phyloP scores from a whole-genome alignment of 306 rosid species.

The Quercus suber region DNA sequence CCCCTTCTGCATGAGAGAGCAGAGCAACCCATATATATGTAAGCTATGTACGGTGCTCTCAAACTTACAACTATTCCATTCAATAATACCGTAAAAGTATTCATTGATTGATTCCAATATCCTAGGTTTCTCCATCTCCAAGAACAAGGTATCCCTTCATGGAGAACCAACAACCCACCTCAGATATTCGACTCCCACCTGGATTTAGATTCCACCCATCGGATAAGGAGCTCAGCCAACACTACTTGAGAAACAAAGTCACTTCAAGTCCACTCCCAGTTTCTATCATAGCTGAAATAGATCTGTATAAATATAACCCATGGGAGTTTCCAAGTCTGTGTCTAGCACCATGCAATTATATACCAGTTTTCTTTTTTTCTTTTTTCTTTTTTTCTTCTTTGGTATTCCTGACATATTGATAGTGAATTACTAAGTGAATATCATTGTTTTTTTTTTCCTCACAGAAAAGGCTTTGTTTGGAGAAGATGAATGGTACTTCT shows the following conservation, averaged over 20 bases:
- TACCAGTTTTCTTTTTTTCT: background rate
- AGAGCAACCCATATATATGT: constrained; percentile 19
- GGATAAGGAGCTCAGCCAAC: constrained; percentile 68
- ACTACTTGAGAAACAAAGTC: constrained; percentile 63
- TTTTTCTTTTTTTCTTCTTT: too few species aligned
- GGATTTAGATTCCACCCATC: constrained; percentile 88
- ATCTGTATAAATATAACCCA: constrained; percentile 66
- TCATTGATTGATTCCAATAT: background rate
- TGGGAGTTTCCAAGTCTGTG: constrained; percentile 69
- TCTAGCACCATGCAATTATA: background rate
- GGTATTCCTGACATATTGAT: background rate
- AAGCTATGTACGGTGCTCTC: constrained; percentile 44
- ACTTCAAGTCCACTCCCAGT: constrained; percentile 63
- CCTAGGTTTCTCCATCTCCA: constrained; percentile 43
- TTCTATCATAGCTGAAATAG: constrained; percentile 60
- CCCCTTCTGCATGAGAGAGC: constrained; percentile 39
- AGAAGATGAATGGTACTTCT: constrained; percentile 75
- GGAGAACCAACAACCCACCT: constrained; percentile 35
- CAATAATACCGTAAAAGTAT: constrained; percentile 33
- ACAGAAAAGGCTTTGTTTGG: constrained; percentile 54
- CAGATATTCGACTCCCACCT: constrained; percentile 64
- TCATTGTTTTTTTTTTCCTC: background rate
- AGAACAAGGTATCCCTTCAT: constrained; percentile 21
- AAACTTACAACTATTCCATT: constrained; percentile 33
- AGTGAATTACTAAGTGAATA: background rate